Evolutionary conservation across 192 early-diverging fungal species (phyloP).

Genomic region (Geranomyces variabilis): DNA sequence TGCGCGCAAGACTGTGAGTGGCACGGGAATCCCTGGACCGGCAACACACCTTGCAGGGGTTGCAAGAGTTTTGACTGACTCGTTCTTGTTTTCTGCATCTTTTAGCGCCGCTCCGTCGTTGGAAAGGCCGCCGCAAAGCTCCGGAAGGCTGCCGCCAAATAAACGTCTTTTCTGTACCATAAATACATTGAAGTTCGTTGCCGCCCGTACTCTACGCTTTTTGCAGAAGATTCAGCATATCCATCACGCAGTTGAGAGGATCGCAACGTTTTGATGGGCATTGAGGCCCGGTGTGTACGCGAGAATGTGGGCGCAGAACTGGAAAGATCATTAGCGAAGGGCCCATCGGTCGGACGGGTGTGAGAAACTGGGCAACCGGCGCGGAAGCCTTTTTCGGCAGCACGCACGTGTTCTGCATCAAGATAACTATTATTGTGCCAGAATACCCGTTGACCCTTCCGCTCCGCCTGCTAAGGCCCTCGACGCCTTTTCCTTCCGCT

Average conservation of each 20-base stretch:
- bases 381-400: no score
- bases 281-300: no score
- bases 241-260: no score
- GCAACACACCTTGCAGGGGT: neutral
- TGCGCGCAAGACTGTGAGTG: constrained; percentile 85
- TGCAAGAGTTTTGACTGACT: neutral
- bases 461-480: no score
- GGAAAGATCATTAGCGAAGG: no score
- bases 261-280: no score
- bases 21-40: neutral
- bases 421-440: neutral
- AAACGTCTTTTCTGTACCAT: neutral
- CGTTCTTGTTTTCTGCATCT: neutral
- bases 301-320: no score
- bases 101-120: constrained; percentile 38
- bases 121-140: constrained; percentile 52
- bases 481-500: neutral
- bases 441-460: neutral
- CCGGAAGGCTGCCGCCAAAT: constrained; percentile 37
- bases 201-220: no score
- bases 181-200: neutral
- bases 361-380: no score
- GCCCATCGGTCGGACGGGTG: no score
- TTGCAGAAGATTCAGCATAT: no score
- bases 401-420: no score